phyloP scores from a whole-genome alignment of 768 basidiomycete genomes.

The Phylloporus scabripes region DNA sequence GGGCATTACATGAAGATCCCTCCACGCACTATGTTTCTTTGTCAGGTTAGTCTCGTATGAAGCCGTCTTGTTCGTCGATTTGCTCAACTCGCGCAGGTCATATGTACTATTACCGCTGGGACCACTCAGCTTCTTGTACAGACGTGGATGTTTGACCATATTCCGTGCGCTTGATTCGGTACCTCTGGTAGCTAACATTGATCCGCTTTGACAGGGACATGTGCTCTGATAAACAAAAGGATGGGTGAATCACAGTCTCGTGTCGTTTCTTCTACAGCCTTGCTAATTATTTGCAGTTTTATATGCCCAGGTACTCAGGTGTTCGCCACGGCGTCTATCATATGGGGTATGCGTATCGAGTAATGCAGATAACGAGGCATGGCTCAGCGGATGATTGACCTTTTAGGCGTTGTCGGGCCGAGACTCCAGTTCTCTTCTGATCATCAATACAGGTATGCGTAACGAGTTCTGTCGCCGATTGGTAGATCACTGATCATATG shows the following conservation, averaged over 20 bases:
- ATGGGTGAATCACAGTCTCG: conserved; percentile 21
- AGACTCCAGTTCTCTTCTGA: conserved; percentile 48
- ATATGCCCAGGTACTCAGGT: conserved; percentile 50
- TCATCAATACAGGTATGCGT: conserved; percentile 53
- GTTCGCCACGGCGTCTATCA: conserved; percentile 51
- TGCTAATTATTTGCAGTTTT: conserved; percentile 31
- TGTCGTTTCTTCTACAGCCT: background rate
- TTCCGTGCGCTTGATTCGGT: conserved; percentile 38
- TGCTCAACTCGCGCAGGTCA: conserved; percentile 34
- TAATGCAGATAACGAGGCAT: background rate
- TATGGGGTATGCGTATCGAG: conserved; percentile 32
- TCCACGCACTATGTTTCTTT: conserved; percentile 66
- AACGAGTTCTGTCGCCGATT: background rate
- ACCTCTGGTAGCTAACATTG: background rate
- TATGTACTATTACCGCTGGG: conserved; percentile 63
- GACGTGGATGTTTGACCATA: conserved; percentile 60
- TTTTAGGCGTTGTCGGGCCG: conserved; percentile 64
- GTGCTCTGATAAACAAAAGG: conserved; percentile 40
- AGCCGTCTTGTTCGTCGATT: background rate
- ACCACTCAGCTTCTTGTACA: conserved; percentile 75
- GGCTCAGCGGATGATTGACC: conserved; percentile 16
- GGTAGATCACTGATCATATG: conserved; percentile 12
- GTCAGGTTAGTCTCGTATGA: conserved; percentile 40
- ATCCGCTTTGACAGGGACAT: conserved; percentile 35
- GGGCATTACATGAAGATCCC: conserved; percentile 64